Conservation (phyloP, 495 filamentous ascomycete genomes). For the Neurospora sublineolata region DNA sequence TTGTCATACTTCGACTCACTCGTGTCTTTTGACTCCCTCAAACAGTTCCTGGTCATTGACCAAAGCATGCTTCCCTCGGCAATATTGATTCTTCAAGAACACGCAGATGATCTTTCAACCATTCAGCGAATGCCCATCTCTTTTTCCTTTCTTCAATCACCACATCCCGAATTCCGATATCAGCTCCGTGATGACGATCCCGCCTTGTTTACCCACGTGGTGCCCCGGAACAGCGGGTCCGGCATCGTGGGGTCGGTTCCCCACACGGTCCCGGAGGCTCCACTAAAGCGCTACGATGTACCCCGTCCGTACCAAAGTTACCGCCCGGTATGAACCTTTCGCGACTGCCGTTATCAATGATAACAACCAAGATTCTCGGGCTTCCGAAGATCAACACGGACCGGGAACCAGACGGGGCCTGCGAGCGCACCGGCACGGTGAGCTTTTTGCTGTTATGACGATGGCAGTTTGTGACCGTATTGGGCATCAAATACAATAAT, state of each 20-base stretch:
- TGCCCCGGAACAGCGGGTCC: neutral
- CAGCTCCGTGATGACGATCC: neutral
- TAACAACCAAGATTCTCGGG: neutral
- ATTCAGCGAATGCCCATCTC: neutral
- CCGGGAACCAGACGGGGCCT: neutral
- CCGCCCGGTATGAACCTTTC: neutral
- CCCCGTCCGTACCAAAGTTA: neutral
- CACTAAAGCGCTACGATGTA: neutral
- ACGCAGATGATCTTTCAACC: too few species aligned
- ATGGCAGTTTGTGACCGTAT: neutral
- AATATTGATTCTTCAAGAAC: neutral
- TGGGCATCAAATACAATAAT: neutral
- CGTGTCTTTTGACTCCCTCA: neutral
- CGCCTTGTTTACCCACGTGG: neutral
- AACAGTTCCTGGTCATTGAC: neutral
- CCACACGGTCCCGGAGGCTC: neutral
- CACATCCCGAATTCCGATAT: neutral
- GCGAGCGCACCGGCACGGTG: neutral
- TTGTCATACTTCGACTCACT: neutral
- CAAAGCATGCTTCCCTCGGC: neutral
- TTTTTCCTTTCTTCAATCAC: too few species aligned
- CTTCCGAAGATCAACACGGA: neutral
- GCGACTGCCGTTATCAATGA: neutral
- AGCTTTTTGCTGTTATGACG: too few species aligned
- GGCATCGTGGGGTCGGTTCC: neutral